phyloP scores from a whole-genome alignment of 2,329 filamentous ascomycete species.

The Fusarium liriodendri region DNA sequence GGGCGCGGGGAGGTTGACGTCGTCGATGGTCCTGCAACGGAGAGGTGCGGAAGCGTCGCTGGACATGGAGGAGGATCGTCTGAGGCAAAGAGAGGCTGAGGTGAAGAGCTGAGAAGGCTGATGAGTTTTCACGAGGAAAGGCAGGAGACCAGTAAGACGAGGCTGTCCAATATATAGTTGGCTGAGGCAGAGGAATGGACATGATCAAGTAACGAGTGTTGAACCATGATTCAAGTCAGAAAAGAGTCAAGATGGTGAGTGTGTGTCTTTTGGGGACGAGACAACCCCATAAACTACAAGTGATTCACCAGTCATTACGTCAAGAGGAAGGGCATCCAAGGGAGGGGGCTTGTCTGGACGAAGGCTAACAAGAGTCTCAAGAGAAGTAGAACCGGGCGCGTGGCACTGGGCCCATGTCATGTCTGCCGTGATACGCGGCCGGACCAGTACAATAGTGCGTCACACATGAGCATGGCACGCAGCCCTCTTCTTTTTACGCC shows the following conservation, averaged over 20 bases:
- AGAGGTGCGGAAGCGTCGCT: slow-evolving; percentile 9
- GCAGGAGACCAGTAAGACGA: not conserved
- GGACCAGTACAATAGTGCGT: slow-evolving; percentile 14
- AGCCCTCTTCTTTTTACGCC: not conserved
- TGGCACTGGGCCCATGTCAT: slow-evolving; percentile 10
- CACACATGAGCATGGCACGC: slow-evolving; percentile 20
- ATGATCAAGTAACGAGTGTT: slow-evolving; percentile 14
- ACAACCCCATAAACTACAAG: slow-evolving; percentile 4
- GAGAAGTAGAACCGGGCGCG: not conserved
- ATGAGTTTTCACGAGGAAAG: slow-evolving; percentile 1
- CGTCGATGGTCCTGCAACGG: slow-evolving; percentile 42
- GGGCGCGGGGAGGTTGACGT: slow-evolving; percentile 54
- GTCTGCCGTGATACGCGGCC: slow-evolving; percentile 15
- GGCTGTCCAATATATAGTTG: slow-evolving; percentile 12
- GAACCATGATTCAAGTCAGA: slow-evolving; percentile 24
- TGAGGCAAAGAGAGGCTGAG: not conserved
- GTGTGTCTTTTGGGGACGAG: not conserved
- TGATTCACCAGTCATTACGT: slow-evolving; percentile 32
- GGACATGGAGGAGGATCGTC: slow-evolving; percentile 33
- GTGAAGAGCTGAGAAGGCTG: not conserved
- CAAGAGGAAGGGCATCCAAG: slow-evolving; percentile 2
- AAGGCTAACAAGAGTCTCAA: not conserved
- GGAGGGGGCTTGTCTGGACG: slow-evolving; percentile 7
- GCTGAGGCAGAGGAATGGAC: not conserved
- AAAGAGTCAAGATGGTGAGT: slow-evolving; percentile 12